Evolutionary conservation across 371 early-diverging fungal genomes (phyloP).

Genomic region (Haplosporangium sp.): DNA sequence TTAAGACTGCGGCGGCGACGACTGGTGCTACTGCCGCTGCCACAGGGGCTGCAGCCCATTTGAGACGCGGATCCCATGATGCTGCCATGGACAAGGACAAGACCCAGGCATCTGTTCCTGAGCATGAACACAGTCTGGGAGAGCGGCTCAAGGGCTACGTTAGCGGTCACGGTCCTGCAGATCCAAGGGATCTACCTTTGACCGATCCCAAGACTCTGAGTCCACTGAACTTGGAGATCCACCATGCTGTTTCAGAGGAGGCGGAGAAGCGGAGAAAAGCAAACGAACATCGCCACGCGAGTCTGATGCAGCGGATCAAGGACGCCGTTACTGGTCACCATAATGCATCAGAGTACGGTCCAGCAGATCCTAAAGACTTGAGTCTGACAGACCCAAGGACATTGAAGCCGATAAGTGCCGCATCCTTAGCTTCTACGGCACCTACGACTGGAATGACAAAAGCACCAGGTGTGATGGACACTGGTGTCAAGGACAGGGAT

Average conservation of each 20-base stretch:
- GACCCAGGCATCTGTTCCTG: too few relatives aligned
- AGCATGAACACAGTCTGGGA: neutral
- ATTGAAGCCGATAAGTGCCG: too few relatives aligned
- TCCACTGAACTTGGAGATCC: neutral
- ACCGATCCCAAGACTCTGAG: slow-evolving; percentile 13
- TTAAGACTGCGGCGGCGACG: neutral
- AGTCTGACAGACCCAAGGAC: slow-evolving; percentile 4
- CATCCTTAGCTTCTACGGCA: too few relatives aligned
- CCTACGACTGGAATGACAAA: too few relatives aligned
- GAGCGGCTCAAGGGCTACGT: slow-evolving; percentile 8
- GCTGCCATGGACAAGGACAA: neutral
- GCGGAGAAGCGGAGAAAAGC: too few relatives aligned
- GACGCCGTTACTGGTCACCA: too few relatives aligned
- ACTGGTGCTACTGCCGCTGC: neutral
- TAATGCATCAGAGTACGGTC: slow-evolving; percentile 14
- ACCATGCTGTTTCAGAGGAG: neutral
- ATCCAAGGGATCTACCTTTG: slow-evolving; percentile 6
- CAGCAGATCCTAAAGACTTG: slow-evolving; percentile 16
- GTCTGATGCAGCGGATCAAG: too few relatives aligned
- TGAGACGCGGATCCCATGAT: neutral
- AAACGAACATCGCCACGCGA: too few relatives aligned
- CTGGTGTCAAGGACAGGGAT: too few relatives aligned
- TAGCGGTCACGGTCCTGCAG: slow-evolving; percentile 13
- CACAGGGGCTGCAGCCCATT: neutral
- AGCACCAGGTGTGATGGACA: too few relatives aligned